Evolutionary conservation across 2,329 filamentous ascomycete genomes (phyloP).

Genomic region (Trichoderma pleuroti): DNA sequence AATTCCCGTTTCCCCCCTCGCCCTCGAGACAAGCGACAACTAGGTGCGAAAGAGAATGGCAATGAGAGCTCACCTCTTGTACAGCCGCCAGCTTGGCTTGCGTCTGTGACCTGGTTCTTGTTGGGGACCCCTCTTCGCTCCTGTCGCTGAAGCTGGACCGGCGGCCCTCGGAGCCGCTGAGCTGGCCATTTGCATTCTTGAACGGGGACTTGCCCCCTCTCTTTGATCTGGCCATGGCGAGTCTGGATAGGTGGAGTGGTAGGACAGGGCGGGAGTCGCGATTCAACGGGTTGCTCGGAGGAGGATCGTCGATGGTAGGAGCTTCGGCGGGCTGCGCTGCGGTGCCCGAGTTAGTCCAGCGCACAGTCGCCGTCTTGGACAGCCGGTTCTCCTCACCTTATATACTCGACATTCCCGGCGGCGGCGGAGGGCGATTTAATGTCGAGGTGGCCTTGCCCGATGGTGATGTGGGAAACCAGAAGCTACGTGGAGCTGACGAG

Average conservation of each 20-base stretch:
- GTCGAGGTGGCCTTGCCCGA: not conserved
- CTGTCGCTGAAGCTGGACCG: slow-evolving; percentile 69
- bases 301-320: slow-evolving; percentile 7
- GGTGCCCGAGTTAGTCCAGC: not conserved
- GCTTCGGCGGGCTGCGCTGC: not conserved
- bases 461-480: slow-evolving; percentile 5
- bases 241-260: not conserved
- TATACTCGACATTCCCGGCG: not conserved
- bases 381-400: not conserved
- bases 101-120: slow-evolving; percentile 28
- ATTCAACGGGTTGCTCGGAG: slow-evolving; percentile 16
- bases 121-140: slow-evolving; percentile 51
- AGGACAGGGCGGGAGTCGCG: not conserved
- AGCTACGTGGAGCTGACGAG: slow-evolving; percentile 15
- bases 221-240: slow-evolving; percentile 37
- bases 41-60: not conserved
- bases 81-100: slow-evolving; percentile 34
- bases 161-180: slow-evolving; percentile 48
- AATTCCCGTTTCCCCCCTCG: not conserved
- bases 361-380: not conserved
- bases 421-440: not conserved
- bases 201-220: slow-evolving; percentile 55
- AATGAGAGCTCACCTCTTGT: slow-evolving; percentile 32
- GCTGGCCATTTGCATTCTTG: slow-evolving; percentile 45
- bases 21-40: not conserved